These are phyloP conservation scores for Diaporthe sp. DNA, from an alignment of 2,329 filamentous ascomycete genomes.

Conservation along the genomic window DNA sequence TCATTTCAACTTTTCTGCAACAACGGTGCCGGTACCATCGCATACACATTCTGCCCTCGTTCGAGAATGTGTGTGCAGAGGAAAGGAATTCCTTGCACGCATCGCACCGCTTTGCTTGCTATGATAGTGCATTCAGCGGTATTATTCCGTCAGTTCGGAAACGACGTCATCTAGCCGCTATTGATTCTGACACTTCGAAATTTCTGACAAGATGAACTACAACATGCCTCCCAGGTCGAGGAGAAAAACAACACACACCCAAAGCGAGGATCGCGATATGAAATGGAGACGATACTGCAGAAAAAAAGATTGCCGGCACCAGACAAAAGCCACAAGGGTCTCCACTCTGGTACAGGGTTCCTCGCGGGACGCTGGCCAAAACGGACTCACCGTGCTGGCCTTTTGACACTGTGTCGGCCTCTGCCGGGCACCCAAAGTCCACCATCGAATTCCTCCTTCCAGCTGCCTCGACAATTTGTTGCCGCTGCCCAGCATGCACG, in stretches of 20 bases:
- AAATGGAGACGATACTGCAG: conserved; percentile 28
- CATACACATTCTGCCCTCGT: conserved; percentile 13
- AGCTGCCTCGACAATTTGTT: conserved; percentile 1
- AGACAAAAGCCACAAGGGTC: conserved; percentile 27
- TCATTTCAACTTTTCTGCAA: conserved; percentile 34
- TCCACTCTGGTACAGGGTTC: conserved; percentile 5
- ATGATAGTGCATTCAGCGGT: too few relatives aligned
- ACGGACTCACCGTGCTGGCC: conserved; percentile 16
- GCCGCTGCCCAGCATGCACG: conserved; percentile 8
- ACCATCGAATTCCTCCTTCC: conserved; percentile 13
- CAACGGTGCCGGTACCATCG: background rate
- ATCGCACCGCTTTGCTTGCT: background rate
- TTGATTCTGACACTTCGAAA: background rate
- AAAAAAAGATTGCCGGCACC: conserved; percentile 16
- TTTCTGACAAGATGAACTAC: conserved; percentile 1
- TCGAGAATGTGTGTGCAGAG: background rate
- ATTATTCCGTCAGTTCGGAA: too few relatives aligned
- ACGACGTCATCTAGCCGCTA: conserved; percentile 4
- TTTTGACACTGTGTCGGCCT: conserved; percentile 2
- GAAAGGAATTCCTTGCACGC: background rate
- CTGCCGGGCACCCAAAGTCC: conserved; percentile 10
- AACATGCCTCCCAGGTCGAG: background rate
- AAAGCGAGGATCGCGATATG: conserved; percentile 33
- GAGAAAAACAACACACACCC: background rate
- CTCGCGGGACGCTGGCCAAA: conserved; percentile 25